These are phyloP conservation scores for Trichocomaceae sp. DNA, from an alignment of 2,329 filamentous ascomycete species.

Conservation along the genomic window DNA sequence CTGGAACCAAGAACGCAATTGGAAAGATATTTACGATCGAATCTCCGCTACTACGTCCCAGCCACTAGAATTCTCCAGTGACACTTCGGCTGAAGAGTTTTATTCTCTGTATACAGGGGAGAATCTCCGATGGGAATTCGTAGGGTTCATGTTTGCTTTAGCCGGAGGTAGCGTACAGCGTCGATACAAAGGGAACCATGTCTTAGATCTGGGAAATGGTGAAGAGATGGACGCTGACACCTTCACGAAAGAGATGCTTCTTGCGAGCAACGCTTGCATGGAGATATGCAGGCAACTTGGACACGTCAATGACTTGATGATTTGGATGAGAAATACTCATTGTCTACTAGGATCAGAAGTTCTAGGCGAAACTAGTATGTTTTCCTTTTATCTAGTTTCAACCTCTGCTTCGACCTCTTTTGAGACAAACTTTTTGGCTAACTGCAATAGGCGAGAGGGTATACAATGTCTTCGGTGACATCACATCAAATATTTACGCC, in stretches of 20 bases:
- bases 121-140: slow-evolving; percentile 20
- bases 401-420: background rate
- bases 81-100: slow-evolving; percentile 1
- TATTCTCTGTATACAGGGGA: slow-evolving; percentile 12
- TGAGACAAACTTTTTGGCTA: background rate
- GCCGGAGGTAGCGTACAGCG: slow-evolving; percentile 14
- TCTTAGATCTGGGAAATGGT: slow-evolving; percentile 10
- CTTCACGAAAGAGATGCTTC: slow-evolving; percentile 17
- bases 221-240: slow-evolving; percentile 9
- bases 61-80: background rate
- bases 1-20: slow-evolving; percentile 1
- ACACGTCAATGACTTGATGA: slow-evolving; percentile 14
- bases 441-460: slow-evolving; percentile 13
- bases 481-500: slow-evolving; percentile 15
- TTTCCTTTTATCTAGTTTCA: background rate
- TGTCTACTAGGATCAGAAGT: slow-evolving; percentile 15
- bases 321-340: slow-evolving; percentile 18
- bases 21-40: slow-evolving; percentile 2
- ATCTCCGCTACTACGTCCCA: slow-evolving; percentile 8
- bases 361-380: slow-evolving; percentile 14
- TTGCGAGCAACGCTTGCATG: slow-evolving; percentile 17
- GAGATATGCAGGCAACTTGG: slow-evolving; percentile 13
- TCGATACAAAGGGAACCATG: background rate
- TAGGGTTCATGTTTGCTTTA: slow-evolving; percentile 19
- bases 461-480: slow-evolving; percentile 15